Percentiles rank a stretch among this genome's conserved stretches.
Evolutionary conservation across 1,284 basidiomycete genomes (phyloP).

Genomic region (Ceratobasidium sp.): DNA sequence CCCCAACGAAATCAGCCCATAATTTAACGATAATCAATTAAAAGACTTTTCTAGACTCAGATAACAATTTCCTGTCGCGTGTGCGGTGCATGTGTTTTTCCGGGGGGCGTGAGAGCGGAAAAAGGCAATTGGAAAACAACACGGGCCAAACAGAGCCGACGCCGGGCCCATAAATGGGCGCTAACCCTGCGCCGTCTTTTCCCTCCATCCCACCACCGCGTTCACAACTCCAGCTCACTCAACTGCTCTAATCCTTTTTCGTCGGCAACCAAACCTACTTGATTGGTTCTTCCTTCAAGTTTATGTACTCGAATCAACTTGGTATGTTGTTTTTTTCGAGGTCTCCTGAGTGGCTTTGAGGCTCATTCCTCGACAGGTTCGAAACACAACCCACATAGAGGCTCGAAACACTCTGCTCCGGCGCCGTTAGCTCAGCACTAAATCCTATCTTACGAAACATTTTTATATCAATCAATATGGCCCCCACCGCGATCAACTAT

Average conservation of each 20-base stretch:
- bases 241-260: background rate
- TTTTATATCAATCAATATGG: conserved; percentile 21
- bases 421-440: conserved; percentile 41
- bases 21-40: too few species aligned
- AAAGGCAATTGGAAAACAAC: conserved; percentile 24
- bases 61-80: background rate
- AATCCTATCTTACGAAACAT: conserved; percentile 9
- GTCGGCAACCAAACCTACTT: conserved; percentile 3
- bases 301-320: conserved; percentile 46
- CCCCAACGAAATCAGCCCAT: conserved; percentile 33
- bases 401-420: conserved; percentile 41
- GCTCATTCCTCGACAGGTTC: conserved; percentile 24
- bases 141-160: conserved; percentile 26
- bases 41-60: too few species aligned
- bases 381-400: conserved; percentile 46
- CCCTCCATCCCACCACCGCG: conserved; percentile 31
- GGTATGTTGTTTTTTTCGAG: conserved; percentile 17
- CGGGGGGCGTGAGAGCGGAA: conserved; percentile 6
- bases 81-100: conserved; percentile 29
- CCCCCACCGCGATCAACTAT: conserved; percentile 52
- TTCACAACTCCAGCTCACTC: too few species aligned
- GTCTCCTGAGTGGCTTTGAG: background rate
- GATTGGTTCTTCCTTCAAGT: conserved; percentile 35
- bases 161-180: conserved; percentile 30
- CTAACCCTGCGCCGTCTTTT: background rate